These are phyloP conservation scores for Goffeauzyma gilvescens DNA, from an alignment of 768 basidiomycete genomes.

Conservation along the genomic window DNA sequence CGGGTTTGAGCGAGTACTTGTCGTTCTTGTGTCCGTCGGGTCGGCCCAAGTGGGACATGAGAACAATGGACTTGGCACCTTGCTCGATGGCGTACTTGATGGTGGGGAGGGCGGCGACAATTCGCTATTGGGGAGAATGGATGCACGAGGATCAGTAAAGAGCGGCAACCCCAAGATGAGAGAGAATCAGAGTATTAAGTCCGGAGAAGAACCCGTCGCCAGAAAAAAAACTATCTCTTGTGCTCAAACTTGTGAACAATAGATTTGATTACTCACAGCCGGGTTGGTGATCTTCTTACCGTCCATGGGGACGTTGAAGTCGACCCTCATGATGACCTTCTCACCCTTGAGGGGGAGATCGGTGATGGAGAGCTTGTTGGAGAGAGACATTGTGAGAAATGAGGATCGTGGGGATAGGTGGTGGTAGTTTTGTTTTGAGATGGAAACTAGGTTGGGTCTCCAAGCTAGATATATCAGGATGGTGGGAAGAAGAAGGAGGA, in stretches of 20 bases:
- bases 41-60: constrained; percentile 97
- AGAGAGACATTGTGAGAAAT: constrained; percentile 55
- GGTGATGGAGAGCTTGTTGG: constrained; percentile 80
- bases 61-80: constrained; percentile 67
- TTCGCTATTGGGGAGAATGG: too few species aligned
- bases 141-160: neutral
- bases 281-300: constrained; percentile 87
- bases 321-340: constrained; percentile 38
- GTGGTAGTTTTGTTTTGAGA: too few species aligned
- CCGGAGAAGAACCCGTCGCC: too few species aligned
- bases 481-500: too few species aligned
- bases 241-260: too few species aligned
- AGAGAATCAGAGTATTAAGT: too few species aligned
- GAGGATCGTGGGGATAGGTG: too few species aligned
- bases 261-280: constrained; percentile 48
- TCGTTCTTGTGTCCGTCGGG: constrained; percentile 76
- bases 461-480: too few species aligned
- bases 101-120: constrained; percentile 88
- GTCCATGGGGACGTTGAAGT: constrained; percentile 37
- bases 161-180: neutral
- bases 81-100: constrained; percentile 79
- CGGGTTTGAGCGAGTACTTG: constrained; percentile 79
- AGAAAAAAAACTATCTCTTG: too few species aligned
- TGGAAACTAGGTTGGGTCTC: too few species aligned
- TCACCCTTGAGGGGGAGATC: constrained; percentile 64